These are phyloP conservation scores for Leccinellum albellum DNA, from an alignment of 768 basidiomycete species.

Conservation along the genomic window DNA sequence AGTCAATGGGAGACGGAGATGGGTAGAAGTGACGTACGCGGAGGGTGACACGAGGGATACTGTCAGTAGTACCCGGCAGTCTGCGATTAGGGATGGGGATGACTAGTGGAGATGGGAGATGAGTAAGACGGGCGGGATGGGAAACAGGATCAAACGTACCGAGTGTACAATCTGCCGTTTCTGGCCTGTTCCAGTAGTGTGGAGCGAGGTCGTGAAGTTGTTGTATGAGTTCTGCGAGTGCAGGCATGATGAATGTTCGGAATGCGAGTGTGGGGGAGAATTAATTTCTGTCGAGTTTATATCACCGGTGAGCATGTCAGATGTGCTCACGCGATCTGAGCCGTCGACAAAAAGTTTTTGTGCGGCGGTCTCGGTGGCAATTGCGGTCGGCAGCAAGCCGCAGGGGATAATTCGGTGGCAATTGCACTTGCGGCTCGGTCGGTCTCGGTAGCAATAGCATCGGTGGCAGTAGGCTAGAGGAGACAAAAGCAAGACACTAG, in stretches of 20 bases:
- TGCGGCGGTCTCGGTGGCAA: neutral
- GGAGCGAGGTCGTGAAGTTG: slow-evolving; percentile 43
- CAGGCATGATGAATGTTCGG: no score
- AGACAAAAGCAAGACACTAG: neutral
- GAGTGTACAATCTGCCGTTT: slow-evolving; percentile 77
- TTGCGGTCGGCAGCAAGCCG: neutral
- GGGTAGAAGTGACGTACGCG: slow-evolving; percentile 48
- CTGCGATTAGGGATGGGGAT: slow-evolving; percentile 42
- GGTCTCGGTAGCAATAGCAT: neutral
- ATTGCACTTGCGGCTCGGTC: neutral
- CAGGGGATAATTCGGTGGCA: neutral
- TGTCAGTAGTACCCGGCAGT: slow-evolving; percentile 34
- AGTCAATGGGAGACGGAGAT: no score
- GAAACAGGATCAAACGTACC: slow-evolving; percentile 38
- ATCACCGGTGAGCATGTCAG: neutral
- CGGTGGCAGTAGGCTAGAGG: neutral
- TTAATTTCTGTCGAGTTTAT: neutral
- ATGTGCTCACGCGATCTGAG: neutral
- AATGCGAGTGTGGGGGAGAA: no score
- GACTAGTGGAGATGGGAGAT: slow-evolving; percentile 27
- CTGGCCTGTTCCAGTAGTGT: slow-evolving; percentile 70
- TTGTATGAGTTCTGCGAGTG: neutral
- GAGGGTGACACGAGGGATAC: slow-evolving; percentile 56
- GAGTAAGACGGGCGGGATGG: neutral
- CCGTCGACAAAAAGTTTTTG: neutral